Evolutionary conservation across 2,329 filamentous ascomycete species (phyloP).

Genomic region (Chrysosporium keratinophilum): DNA sequence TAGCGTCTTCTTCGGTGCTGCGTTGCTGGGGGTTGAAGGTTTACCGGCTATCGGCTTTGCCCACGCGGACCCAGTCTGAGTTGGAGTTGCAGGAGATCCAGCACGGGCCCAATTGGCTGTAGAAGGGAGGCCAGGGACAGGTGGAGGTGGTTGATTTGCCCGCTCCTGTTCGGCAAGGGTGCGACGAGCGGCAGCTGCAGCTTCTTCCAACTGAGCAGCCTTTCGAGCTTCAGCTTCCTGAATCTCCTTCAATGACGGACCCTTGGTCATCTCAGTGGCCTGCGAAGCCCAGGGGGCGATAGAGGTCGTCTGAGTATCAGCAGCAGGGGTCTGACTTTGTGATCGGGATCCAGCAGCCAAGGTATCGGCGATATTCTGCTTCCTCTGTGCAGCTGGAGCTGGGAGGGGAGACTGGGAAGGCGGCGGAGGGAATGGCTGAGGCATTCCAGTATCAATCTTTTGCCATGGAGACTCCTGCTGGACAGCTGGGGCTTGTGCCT

Average conservation of each 20-base stretch:
- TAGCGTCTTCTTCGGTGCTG: conserved; percentile 68
- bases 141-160: conserved; percentile 52
- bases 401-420: conserved; percentile 72
- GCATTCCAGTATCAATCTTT: conserved; percentile 55
- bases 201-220: conserved; percentile 77
- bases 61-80: conserved; percentile 39
- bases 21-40: conserved; percentile 29
- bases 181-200: conserved; percentile 65
- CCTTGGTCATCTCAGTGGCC: conserved; percentile 59
- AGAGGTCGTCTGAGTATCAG: conserved; percentile 55
- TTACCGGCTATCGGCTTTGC: conserved; percentile 39
- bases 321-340: conserved; percentile 61
- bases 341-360: conserved; percentile 57
- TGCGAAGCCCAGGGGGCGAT: conserved; percentile 95
- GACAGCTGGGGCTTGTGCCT: conserved; percentile 21
- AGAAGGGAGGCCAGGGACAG: conserved; percentile 71
- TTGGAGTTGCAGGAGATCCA: conserved; percentile 57
- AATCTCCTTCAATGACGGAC: conserved; percentile 89
- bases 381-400: conserved; percentile 76
- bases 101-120: conserved; percentile 78
- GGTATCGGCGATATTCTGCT: conserved; percentile 71
- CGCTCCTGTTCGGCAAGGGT: conserved; percentile 71
- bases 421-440: conserved; percentile 57
- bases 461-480: conserved; percentile 47
- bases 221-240: conserved; percentile 91